Percentiles rank a stretch among this genome's conserved stretches.
Evolutionary conservation across 2,329 filamentous ascomycete species (phyloP).

Genomic region (Myriangium duriaei): DNA sequence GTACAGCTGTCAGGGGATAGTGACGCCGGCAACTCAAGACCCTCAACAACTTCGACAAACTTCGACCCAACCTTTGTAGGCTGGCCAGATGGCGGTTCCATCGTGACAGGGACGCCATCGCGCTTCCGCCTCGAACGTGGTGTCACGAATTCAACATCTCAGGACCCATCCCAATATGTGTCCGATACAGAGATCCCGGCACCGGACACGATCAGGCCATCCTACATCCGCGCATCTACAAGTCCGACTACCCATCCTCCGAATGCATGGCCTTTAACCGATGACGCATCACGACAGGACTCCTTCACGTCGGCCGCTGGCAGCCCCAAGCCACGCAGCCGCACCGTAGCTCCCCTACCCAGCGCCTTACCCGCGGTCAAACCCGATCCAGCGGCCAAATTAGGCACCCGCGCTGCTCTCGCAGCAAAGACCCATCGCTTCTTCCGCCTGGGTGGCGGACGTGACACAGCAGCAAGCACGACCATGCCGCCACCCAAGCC

Average conservation of each 20-base stretch:
- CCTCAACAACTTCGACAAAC: constrained; percentile 8
- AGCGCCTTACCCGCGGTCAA: background rate
- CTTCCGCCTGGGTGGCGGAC: constrained; percentile 1
- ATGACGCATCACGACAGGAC: constrained; percentile 2
- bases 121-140: constrained; percentile 15
- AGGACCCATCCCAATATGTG: background rate
- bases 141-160: background rate
- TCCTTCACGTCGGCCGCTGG: background rate
- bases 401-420: constrained; percentile 7
- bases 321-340: background rate
- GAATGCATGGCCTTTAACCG: background rate
- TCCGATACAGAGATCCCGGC: background rate
- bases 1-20: background rate
- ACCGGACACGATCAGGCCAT: background rate
- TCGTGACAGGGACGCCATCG: constrained; percentile 23
- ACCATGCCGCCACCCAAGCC: constrained; percentile 8
- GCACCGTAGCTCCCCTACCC: background rate
- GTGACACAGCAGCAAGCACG: background rate
- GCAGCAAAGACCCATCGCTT: constrained; percentile 7
- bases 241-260: constrained; percentile 1
- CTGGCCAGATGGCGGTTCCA: constrained; percentile 23
- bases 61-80: constrained; percentile 17
- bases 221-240: constrained; percentile 4
- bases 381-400: background rate
- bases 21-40: background rate